phyloP scores from a whole-genome alignment of 345 rosid genomes.

The Murraya koenigii region DNA sequence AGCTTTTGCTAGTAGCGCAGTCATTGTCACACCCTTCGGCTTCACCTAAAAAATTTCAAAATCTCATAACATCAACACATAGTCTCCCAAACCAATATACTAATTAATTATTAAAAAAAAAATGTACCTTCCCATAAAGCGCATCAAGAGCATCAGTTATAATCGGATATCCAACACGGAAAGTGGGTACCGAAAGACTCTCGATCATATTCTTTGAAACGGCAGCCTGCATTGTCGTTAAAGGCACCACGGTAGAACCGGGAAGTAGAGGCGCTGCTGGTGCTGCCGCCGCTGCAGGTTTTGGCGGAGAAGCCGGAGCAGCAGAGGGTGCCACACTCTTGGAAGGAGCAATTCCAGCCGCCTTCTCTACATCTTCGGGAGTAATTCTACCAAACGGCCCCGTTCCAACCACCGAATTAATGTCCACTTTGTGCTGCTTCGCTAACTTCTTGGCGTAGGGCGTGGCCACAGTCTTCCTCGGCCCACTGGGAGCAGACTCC shows the following conservation, averaged over 20 bases:
- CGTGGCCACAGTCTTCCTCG: slow-evolving; percentile 64
- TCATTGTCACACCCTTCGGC: slow-evolving; percentile 96
- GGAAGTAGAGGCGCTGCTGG: slow-evolving; percentile 45
- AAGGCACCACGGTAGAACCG: slow-evolving; percentile 73
- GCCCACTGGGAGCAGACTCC: slow-evolving; percentile 35
- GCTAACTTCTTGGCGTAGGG: slow-evolving; percentile 91
- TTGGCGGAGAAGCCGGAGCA: slow-evolving; percentile 25
- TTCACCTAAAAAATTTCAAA: slow-evolving; percentile 53
- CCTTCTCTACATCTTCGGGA: slow-evolving; percentile 72
- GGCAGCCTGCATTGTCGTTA: slow-evolving; percentile 84
- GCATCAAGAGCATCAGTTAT: slow-evolving; percentile 81
- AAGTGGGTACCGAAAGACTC: slow-evolving; percentile 84
- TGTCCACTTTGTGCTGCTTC: slow-evolving; percentile 81
- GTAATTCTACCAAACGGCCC: slow-evolving; percentile 86
- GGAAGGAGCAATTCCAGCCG: slow-evolving; percentile 67
- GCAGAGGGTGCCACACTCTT: slow-evolving; percentile 32
- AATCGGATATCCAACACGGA: slow-evolving; percentile 90
- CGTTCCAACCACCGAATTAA: slow-evolving; percentile 58
- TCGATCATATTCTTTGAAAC: slow-evolving; percentile 86
- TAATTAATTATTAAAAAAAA: neutral
- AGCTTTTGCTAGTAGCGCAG: slow-evolving; percentile 89
- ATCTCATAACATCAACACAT: neutral
- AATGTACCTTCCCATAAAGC: slow-evolving; percentile 68
- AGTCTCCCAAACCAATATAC: neutral
- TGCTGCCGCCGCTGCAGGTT: slow-evolving; percentile 31